A percentile compares a stretch with the other conserved stretches of the same genome.
Evolutionary conservation across 2,329 filamentous ascomycete species (phyloP).

Genomic region (Madurella fahalii): DNA sequence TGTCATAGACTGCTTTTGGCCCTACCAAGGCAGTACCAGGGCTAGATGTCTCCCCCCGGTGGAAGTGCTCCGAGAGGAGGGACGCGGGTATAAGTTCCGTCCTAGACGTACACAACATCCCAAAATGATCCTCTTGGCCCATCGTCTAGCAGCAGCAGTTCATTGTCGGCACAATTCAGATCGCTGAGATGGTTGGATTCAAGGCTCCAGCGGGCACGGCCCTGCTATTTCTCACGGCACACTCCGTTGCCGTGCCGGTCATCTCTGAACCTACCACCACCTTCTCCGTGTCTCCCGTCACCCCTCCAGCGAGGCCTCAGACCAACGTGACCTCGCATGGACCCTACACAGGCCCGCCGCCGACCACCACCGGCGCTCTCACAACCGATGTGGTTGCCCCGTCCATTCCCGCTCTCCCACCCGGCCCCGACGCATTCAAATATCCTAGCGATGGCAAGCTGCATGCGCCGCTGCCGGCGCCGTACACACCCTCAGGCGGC

Average conservation of each 20-base stretch:
- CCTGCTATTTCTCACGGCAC: constrained; percentile 15
- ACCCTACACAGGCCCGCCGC: constrained; percentile 58
- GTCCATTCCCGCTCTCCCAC: constrained; percentile 54
- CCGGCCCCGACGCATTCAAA: constrained; percentile 58
- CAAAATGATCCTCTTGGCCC: background rate
- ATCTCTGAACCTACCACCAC: constrained; percentile 22
- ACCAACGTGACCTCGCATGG: constrained; percentile 63
- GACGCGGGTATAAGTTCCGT: background rate
- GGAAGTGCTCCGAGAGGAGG: background rate
- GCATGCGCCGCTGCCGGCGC: constrained; percentile 63
- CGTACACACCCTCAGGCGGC: constrained; percentile 69
- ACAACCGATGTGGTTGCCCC: constrained; percentile 53
- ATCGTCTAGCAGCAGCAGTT: background rate
- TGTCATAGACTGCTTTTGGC: background rate
- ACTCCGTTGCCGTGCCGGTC: constrained; percentile 19
- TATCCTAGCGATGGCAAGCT: constrained; percentile 71
- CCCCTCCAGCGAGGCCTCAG: constrained; percentile 25
- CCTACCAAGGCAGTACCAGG: background rate
- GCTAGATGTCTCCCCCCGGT: background rate
- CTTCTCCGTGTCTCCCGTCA: constrained; percentile 10
- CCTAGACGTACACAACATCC: background rate
- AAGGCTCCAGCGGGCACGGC: constrained; percentile 11
- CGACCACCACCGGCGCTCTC: constrained; percentile 66
- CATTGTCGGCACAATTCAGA: background rate
- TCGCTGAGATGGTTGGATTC: constrained; percentile 4